phyloP scores from a whole-genome alignment of 2,329 filamentous ascomycete genomes.

The Paecilomyces sp. region DNA sequence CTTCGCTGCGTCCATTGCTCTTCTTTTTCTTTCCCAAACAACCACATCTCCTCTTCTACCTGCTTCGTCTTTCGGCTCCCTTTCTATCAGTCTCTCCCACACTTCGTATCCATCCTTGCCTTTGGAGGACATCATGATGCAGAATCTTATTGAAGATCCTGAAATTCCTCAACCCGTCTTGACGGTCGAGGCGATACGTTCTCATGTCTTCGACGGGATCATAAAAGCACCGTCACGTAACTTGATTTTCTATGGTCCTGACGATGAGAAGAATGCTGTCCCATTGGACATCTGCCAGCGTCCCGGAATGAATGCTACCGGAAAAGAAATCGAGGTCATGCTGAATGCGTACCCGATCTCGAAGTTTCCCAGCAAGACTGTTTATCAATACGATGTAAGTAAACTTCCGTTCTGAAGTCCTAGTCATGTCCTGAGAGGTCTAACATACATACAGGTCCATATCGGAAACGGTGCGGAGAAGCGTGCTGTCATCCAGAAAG shows the following conservation, averaged over 20 bases:
- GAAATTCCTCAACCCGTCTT: neutral
- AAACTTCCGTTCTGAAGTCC: neutral
- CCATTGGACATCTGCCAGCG: conserved; percentile 35
- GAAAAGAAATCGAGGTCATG: conserved; percentile 47
- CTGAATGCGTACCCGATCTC: conserved; percentile 72
- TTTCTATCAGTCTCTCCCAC: neutral
- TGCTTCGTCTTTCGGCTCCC: neutral
- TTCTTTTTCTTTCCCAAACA: neutral
- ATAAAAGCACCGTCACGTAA: conserved; percentile 20
- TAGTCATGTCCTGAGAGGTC: neutral
- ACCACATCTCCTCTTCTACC: neutral
- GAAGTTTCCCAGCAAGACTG: conserved; percentile 51
- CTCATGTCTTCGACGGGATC: neutral
- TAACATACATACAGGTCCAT: conserved; percentile 46
- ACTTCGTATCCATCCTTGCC: neutral
- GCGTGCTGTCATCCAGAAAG: conserved; percentile 61
- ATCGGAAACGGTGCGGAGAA: conserved; percentile 60
- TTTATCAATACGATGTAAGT: conserved; percentile 83
- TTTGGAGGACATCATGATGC: neutral
- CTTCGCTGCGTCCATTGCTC: neutral
- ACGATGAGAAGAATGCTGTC: conserved; percentile 25
- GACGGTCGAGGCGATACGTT: neutral
- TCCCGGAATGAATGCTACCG: conserved; percentile 52
- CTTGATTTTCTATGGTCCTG: conserved; percentile 18
- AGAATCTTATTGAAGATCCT: neutral